Conservation (phyloP, 768 basidiomycete species). For the Leucosporidium scottii region DNA sequence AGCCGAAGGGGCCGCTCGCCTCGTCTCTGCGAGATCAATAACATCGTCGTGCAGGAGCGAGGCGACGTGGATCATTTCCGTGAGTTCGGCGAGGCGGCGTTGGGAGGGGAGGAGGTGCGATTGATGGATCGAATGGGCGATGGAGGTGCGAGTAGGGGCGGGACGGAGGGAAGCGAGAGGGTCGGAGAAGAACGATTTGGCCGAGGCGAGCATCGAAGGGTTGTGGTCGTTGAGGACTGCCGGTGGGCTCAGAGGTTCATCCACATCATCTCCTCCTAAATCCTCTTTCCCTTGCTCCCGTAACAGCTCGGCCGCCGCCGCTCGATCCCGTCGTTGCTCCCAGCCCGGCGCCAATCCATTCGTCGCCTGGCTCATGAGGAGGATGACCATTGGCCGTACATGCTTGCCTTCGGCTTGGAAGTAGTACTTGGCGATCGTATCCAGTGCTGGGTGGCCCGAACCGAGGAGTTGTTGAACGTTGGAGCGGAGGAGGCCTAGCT, state of each 20-base stretch:
- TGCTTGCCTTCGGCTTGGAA: slow-evolving; percentile 83
- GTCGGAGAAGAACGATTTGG: slow-evolving; percentile 57
- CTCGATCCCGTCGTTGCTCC: slow-evolving; percentile 44
- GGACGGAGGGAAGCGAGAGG: slow-evolving; percentile 44
- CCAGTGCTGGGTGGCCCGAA: slow-evolving; percentile 78
- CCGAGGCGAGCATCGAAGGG: slow-evolving; percentile 72
- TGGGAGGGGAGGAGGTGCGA: slow-evolving; percentile 68
- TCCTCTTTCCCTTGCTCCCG: slow-evolving; percentile 40
- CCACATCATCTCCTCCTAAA: slow-evolving; percentile 56
- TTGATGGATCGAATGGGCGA: neutral
- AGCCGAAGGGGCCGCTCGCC: slow-evolving; percentile 62
- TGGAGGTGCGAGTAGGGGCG: slow-evolving; percentile 39
- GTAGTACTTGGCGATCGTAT: slow-evolving; percentile 84
- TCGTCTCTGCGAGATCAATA: slow-evolving; percentile 63
- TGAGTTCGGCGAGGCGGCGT: slow-evolving; percentile 83
- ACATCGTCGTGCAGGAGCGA: slow-evolving; percentile 90
- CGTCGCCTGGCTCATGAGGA: slow-evolving; percentile 84
- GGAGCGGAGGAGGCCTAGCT: slow-evolving; percentile 63
- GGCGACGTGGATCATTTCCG: slow-evolving; percentile 97
- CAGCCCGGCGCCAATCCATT: slow-evolving; percentile 71
- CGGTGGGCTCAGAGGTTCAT: slow-evolving; percentile 67
- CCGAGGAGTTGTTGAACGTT: slow-evolving; percentile 72
- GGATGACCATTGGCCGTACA: slow-evolving; percentile 76
- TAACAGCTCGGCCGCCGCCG: slow-evolving; percentile 52
- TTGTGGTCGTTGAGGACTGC: slow-evolving; percentile 89